These are phyloP conservation scores for Jasminum sambac DNA, from an alignment of 257 asterid species.

Conservation along the genomic window DNA sequence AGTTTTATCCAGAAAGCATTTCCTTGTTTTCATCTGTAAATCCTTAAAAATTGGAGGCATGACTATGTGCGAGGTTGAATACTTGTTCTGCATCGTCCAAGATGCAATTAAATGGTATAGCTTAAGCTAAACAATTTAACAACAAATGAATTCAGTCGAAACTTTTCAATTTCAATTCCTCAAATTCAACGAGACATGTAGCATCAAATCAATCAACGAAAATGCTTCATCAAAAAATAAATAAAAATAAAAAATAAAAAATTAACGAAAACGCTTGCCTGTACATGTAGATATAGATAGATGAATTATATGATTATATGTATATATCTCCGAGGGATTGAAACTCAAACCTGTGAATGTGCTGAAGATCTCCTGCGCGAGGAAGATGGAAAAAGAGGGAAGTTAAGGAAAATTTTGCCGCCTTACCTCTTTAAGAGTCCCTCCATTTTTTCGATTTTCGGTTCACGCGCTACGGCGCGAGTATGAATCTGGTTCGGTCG, in stretches of 20 bases:
- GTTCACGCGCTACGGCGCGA: background rate
- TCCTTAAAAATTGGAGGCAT: background rate
- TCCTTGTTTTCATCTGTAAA: background rate
- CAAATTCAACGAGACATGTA: background rate
- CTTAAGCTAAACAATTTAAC: background rate
- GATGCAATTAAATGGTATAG: background rate
- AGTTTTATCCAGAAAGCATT: background rate
- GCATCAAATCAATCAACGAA: background rate
- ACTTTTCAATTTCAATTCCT: background rate
- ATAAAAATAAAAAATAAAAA: background rate
- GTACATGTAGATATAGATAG: background rate
- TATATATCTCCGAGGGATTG: background rate
- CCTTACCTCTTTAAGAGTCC: constrained; percentile 1
- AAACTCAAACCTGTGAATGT: background rate
- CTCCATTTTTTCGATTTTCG: background rate
- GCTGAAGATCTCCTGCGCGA: background rate
- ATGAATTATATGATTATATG: too few species aligned
- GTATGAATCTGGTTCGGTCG: background rate
- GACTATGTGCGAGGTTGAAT: background rate
- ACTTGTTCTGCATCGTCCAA: background rate
- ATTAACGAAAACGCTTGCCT: background rate
- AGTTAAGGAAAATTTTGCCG: background rate
- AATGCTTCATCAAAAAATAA: too few species aligned
- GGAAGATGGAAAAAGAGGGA: background rate
- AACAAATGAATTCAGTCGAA: too few species aligned